Percentiles rank a stretch among this genome's conserved stretches.
Conservation (phyloP, 2,329 filamentous ascomycete species). For the Karstenula rhodostoma region DNA sequence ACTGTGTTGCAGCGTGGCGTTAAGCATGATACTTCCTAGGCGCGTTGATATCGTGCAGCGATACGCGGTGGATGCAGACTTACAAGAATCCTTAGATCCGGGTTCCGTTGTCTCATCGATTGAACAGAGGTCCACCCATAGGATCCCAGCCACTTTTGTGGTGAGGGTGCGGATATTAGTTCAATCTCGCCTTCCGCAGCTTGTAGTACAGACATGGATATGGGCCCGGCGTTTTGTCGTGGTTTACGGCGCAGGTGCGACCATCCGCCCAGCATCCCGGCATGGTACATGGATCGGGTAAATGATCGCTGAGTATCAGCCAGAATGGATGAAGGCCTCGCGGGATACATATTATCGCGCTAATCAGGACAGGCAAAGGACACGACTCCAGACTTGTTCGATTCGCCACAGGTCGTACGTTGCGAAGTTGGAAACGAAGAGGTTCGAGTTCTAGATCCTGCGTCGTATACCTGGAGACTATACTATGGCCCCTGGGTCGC, state of each 20-base stretch:
- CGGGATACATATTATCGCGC: conserved; percentile 13
- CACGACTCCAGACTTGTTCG: neutral
- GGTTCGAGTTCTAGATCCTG: conserved; percentile 6
- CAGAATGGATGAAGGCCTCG: conserved; percentile 14
- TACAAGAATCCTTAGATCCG: neutral
- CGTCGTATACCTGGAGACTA: neutral
- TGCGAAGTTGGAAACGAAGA: conserved; percentile 6
- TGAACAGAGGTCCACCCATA: neutral
- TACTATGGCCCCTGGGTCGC: conserved; percentile 15
- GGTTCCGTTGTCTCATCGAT: neutral
- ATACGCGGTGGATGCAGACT: neutral
- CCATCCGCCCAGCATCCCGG: conserved; percentile 11
- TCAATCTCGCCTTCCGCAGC: conserved; percentile 16
- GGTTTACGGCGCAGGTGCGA: conserved; percentile 5
- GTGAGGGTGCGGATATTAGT: conserved; percentile 13
- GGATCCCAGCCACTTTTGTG: conserved; percentile 5
- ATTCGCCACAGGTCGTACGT: neutral
- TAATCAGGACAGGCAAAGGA: conserved; percentile 6
- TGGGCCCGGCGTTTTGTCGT: conserved; percentile 13
- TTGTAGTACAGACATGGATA: neutral
- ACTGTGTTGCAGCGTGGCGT: neutral
- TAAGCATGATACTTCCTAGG: neutral
- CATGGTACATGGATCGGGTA: conserved; percentile 17
- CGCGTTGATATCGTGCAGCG: neutral
- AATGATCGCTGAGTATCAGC: conserved; percentile 15